Evolutionary conservation across 1,284 basidiomycete species (phyloP).

Genomic region (Leccinum fallax): DNA sequence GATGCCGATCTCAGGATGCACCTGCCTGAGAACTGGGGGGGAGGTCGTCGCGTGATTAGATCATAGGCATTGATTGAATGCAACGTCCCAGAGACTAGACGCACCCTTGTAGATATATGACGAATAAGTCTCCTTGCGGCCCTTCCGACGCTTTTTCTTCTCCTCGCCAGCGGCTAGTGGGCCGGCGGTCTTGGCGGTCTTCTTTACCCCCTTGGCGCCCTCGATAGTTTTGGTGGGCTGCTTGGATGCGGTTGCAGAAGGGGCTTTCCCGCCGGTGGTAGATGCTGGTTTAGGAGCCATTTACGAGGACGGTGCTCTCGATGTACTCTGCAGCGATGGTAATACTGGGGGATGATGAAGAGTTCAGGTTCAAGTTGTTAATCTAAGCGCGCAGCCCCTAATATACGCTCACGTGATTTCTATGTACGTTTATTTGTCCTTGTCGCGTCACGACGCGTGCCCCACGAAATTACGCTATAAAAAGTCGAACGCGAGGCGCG

Average conservation of each 20-base stretch:
- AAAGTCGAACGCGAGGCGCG: constrained; percentile 20
- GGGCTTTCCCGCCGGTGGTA: constrained; percentile 76
- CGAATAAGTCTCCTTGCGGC: constrained; percentile 89
- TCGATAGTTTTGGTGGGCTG: constrained; percentile 76
- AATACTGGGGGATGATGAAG: constrained; percentile 26
- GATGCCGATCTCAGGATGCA: constrained; percentile 82
- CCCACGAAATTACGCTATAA: constrained; percentile 37
- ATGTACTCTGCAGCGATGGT: constrained; percentile 1
- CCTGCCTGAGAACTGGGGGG: constrained; percentile 60
- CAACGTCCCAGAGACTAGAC: not conserved
- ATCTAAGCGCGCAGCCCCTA: constrained; percentile 26
- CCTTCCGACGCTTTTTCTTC: constrained; percentile 83
- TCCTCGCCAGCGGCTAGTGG: constrained; percentile 69
- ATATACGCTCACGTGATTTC: constrained; percentile 47
- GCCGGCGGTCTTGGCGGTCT: constrained; percentile 71
- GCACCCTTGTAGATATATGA: constrained; percentile 93
- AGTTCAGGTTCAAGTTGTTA: constrained; percentile 9
- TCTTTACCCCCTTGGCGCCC: constrained; percentile 80
- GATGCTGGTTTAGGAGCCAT: constrained; percentile 85
- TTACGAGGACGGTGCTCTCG: not conserved
- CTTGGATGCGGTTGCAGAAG: constrained; percentile 73
- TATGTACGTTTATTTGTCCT: constrained; percentile 41
- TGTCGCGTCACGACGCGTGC: constrained; percentile 42
- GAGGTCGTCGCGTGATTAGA: not conserved
- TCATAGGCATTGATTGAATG: not conserved